A percentile compares a stretch with the other conserved stretches of the same genome.
These are phyloP conservation scores for Phanerodontia chrysosporium DNA, from an alignment of 768 basidiomycete genomes.

Conservation along the genomic window DNA sequence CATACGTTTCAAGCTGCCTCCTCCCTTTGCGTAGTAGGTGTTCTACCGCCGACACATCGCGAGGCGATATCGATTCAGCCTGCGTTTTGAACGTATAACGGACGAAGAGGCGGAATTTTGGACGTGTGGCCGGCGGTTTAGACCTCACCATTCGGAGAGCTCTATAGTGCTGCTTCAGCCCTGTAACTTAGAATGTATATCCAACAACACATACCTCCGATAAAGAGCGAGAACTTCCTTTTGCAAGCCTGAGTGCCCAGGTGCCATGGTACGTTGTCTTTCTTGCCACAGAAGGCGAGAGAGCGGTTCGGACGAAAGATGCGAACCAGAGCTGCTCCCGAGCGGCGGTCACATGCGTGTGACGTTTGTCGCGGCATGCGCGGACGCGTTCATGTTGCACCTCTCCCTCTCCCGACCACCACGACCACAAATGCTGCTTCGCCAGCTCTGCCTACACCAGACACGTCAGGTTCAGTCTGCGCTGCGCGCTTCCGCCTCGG, in stretches of 20 bases:
- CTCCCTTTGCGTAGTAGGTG: constrained; percentile 68
- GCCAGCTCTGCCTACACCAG: neutral
- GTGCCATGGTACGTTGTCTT: neutral
- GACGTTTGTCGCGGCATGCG: neutral
- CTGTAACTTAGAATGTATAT: neutral
- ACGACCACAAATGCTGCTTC: neutral
- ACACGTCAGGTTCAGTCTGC: neutral
- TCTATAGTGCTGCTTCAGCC: constrained; percentile 31
- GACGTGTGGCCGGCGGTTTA: constrained; percentile 57
- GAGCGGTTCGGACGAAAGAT: neutral
- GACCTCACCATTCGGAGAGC: constrained; percentile 71
- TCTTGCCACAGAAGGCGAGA: neutral
- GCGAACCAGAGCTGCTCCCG: neutral
- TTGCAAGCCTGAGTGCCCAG: constrained; percentile 44
- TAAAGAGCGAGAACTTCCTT: constrained; percentile 49
- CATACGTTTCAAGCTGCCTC: constrained; percentile 67
- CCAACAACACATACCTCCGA: constrained; percentile 38
- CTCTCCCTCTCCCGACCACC: neutral
- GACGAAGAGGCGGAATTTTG: constrained; percentile 64
- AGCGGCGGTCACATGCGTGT: constrained; percentile 1
- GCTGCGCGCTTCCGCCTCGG: neutral
- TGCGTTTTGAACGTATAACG: constrained; percentile 68
- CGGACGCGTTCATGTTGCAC: neutral
- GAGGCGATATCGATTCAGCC: constrained; percentile 55
- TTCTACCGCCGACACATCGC: constrained; percentile 67